Evolutionary conservation across 768 basidiomycete genomes (phyloP).

Genomic region (Sporobolomyces phaffii): DNA sequence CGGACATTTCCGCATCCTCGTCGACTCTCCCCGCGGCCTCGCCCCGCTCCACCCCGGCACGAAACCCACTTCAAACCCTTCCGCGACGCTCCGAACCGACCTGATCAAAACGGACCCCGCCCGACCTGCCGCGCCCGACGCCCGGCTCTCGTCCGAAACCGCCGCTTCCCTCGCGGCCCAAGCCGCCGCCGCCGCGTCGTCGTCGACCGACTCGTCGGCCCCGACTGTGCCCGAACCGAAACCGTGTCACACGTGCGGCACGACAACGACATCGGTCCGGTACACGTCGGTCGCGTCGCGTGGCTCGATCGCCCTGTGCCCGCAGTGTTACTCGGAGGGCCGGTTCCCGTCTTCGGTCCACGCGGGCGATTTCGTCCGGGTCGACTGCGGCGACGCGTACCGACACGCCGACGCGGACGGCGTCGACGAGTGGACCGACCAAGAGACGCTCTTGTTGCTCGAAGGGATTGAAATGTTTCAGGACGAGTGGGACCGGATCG

Average conservation of each 20-base stretch:
- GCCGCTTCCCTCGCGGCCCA: slow-evolving; percentile 61
- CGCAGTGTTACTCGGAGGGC: slow-evolving; percentile 88
- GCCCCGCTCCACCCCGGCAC: slow-evolving; percentile 71
- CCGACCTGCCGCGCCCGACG: slow-evolving; percentile 45
- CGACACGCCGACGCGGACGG: slow-evolving; percentile 51
- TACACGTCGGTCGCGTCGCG: slow-evolving; percentile 84
- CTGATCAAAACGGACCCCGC: slow-evolving; percentile 43
- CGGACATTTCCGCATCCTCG: slow-evolving; percentile 94
- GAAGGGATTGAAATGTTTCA: slow-evolving; percentile 98
- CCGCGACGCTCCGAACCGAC: slow-evolving; percentile 28
- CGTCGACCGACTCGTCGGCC: slow-evolving; percentile 61
- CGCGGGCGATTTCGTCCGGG: slow-evolving; percentile 82
- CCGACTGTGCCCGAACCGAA: slow-evolving; percentile 45
- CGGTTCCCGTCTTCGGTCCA: slow-evolving; percentile 95
- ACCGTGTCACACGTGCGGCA: slow-evolving; percentile 86
- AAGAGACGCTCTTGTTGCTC: slow-evolving; percentile 79
- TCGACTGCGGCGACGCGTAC: slow-evolving; percentile 38
- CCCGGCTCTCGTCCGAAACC: slow-evolving; percentile 48
- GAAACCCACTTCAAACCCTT: slow-evolving; percentile 8
- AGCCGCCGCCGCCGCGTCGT: slow-evolving; percentile 75
- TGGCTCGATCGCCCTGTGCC: slow-evolving; percentile 83
- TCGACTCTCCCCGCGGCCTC: slow-evolving; percentile 92
- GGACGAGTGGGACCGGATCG: slow-evolving; percentile 89
- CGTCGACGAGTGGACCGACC: slow-evolving; percentile 77
- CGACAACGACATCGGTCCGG: slow-evolving; percentile 67